Evolutionary conservation across 2,329 filamentous ascomycete species (phyloP), one percentile per base, ranked within the genome.

Genomic region (Ilyonectria robusta): DNA sequence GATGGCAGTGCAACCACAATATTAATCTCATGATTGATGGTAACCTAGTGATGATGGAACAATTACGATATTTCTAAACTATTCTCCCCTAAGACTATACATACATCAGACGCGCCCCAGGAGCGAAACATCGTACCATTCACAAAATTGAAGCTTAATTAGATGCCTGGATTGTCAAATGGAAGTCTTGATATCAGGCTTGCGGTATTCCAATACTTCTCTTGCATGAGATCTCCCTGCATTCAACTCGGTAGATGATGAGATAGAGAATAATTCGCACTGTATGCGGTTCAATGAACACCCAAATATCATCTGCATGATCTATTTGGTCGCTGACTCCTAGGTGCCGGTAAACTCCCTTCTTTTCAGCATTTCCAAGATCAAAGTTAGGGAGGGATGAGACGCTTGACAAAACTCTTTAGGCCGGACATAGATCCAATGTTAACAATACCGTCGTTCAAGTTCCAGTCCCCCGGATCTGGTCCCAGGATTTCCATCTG

Each of bases 391-490:
- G n/a, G 8, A 65, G 44, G 9, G 53, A 47, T 35, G 37, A 19
- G 29, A 65, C 47, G 23, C 48, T 59, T 65, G 10, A 59, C 48
- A 42, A 8, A 23, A n/a, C 53, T 40, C n/a, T 55, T 37, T 15
- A 56, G 62, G 10, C 62, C 62, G 19, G 17, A 33, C 62, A 65
- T 59, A 2, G 62, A 65, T 21, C 54, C 48, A 13, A 56, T 65
- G 42, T 65, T 65, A 21, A 65, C 62, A 9, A 65, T 50, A 26
- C 62, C 62, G 37, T 59, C 62, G 40, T 59, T 65, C 31, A 59
- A 19, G 29, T 51, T 48, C 62, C 62, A 65, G 19, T 59, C 55
- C 53, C 55, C 62, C 3, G 9, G 21, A n/a, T 42, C 53, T 15
- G 62, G 29, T 21, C 48, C 55, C 2, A 65, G 31, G 8, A 65